A percentile compares a stretch with the other conserved stretches of the same genome.
phyloP scores from a whole-genome alignment of 108 stramenopile species.

The Nitzschia palea region DNA sequence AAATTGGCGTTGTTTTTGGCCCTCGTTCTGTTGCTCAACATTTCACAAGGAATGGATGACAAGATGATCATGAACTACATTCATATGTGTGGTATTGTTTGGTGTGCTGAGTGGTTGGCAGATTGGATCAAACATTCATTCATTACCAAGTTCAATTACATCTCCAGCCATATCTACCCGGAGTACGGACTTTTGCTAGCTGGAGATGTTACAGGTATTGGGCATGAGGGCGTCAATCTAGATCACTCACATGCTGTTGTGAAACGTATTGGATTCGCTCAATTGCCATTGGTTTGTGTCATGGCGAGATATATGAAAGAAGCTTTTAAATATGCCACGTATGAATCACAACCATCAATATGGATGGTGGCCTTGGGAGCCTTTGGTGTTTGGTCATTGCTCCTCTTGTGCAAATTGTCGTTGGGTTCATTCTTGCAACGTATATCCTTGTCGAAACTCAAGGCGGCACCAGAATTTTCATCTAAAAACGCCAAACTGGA shows the following conservation, averaged over 20 bases:
- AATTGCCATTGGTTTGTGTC: conserved; percentile 92
- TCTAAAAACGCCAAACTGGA: conserved; percentile 26
- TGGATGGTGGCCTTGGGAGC: conserved; percentile 25
- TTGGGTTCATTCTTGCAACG: conserved; percentile 34
- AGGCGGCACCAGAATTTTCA: conserved; percentile 42
- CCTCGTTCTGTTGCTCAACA: conserved; percentile 74
- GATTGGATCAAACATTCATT: conserved; percentile 98
- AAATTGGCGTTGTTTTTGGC: conserved; percentile 82
- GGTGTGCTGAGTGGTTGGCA: conserved; percentile 82
- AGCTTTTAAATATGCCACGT: conserved; percentile 62
- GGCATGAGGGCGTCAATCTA: conserved; percentile 83
- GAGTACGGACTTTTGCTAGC: conserved; percentile 86
- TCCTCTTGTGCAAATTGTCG: conserved; percentile 36
- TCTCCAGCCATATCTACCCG: conserved; percentile 77
- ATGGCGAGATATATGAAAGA: conserved; percentile 78
- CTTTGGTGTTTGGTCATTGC: conserved; percentile 34
- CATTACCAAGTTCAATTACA: conserved; percentile 96
- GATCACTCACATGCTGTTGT: conserved; percentile 94
- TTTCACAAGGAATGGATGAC: conserved; percentile 79
- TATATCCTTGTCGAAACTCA: conserved; percentile 35
- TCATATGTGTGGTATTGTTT: conserved; percentile 74
- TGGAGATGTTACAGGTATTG: conserved; percentile 87
- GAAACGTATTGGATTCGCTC: conserved; percentile 89
- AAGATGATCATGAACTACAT: conserved; percentile 67
- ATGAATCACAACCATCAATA: conserved; percentile 17